Percentiles rank a stretch among this genome's conserved stretches.
Conservation (phyloP, 73 alveolate genomes). For the Paramecium pentaurelia region DNA sequence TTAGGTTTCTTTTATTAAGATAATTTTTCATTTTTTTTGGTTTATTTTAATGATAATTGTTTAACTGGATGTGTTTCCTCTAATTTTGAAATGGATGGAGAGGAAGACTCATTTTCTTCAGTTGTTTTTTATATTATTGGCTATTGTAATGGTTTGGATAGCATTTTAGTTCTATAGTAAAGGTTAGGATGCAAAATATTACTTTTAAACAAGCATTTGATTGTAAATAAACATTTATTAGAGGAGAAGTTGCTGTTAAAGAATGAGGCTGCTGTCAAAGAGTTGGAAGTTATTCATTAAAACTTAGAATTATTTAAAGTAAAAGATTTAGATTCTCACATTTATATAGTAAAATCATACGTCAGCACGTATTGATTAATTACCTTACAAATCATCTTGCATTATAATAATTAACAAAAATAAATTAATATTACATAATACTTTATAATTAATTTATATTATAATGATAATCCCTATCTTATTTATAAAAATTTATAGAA, state of each 20-base stretch:
- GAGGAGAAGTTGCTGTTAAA: slow-evolving; percentile 17
- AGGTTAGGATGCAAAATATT: neutral
- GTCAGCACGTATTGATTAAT: neutral
- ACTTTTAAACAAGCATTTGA: slow-evolving; percentile 5
- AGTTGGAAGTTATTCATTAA: slow-evolving; percentile 20
- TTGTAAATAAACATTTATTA: slow-evolving; percentile 28
- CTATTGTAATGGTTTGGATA: neutral
- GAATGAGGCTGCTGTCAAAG: neutral
- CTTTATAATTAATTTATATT: neutral
- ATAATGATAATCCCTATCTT: neutral
- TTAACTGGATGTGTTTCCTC: neutral
- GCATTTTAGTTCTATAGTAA: neutral
- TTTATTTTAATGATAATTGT: neutral
- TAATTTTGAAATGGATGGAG: neutral
- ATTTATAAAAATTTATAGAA: neutral
- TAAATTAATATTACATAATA: neutral
- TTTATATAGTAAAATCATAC: neutral
- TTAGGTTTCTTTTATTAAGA: neutral
- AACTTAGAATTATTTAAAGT: neutral
- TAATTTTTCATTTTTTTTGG: neutral
- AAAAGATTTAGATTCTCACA: neutral
- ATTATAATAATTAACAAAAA: neutral
- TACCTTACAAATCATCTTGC: slow-evolving; percentile 30
- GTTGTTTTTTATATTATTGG: neutral
- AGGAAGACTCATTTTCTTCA: neutral